Evolutionary conservation across 306 rosid species (phyloP), one percentile per base, ranked within the genome.

Genomic region (Gynostemma pentaphyllum): DNA sequence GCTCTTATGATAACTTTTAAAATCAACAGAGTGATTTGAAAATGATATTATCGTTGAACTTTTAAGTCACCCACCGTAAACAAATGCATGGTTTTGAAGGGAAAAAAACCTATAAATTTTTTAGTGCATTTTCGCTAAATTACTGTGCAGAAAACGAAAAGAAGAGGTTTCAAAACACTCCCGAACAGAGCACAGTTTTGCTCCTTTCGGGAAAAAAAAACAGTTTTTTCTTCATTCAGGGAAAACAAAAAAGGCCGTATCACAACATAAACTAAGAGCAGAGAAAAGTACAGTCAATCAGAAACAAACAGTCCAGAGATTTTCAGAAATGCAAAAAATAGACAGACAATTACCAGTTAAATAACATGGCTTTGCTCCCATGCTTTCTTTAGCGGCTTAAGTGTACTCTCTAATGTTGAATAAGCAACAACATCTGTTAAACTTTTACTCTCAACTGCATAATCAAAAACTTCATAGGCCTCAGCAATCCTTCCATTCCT

Each of bases 381-480:
- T 2, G 77, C 88, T 75, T 88, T 86, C 82, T 69, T 76, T 21
- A 76, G 39, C 86, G 82, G 74, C 51, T 86, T 92, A 39, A 88
- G 80, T 2, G 96, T 76, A 76, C 69, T 69, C 78, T 92, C 99
- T 79, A 92, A 68, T 1, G 97, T 67, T 4, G 75, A 49, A 81
- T 88, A 92, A 68, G 99, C 96, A 39, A 84, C 57, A 65, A 81
- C 85, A 39, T 79, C 85, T 1, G 86, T 79, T 78, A 88, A 51
- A 69, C 97, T 92, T 88, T 84, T 88, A 75, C 90, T 86, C 82
- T 75, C 81, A 60, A 92, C 76, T 10, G 94, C 95, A 78, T 82
- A 92, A 79, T 92, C 96, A 70, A 88, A 92, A 59, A 84, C 96
- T 76, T 80, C 85, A 74, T 79, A 88, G n/a, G 94, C 96, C 56